These are phyloP conservation scores for Ganoderma lingzhi DNA, from an alignment of 1,284 basidiomycete species.

Conservation along the genomic window DNA sequence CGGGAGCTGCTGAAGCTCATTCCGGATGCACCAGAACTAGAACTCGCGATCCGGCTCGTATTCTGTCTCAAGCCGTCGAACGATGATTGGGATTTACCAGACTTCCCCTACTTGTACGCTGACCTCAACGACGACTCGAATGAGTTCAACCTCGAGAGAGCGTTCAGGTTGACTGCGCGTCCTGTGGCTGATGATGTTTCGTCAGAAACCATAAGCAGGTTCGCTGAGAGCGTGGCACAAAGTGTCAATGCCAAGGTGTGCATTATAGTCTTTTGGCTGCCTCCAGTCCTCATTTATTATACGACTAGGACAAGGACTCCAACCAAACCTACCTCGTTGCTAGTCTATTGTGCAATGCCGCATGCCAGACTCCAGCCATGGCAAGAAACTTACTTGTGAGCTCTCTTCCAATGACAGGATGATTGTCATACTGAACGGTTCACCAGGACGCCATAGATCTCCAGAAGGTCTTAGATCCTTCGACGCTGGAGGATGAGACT, in stretches of 20 bases:
- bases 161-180: slow-evolving; percentile 56
- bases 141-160: slow-evolving; percentile 61
- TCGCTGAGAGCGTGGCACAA: slow-evolving; percentile 61
- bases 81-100: slow-evolving; percentile 78
- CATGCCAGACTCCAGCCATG: slow-evolving; percentile 65
- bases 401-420: background rate
- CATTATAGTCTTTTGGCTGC: background rate
- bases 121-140: slow-evolving; percentile 56
- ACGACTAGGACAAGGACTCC: slow-evolving; percentile 51
- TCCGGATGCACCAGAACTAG: slow-evolving; percentile 65
- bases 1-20: slow-evolving; percentile 65
- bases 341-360: slow-evolving; percentile 64
- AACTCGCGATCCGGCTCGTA: slow-evolving; percentile 71
- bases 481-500: slow-evolving; percentile 57
- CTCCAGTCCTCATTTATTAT: background rate
- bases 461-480: slow-evolving; percentile 58
- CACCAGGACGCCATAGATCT: slow-evolving; percentile 64
- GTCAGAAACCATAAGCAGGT: slow-evolving; percentile 54
- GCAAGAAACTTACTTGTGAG: slow-evolving; percentile 54
- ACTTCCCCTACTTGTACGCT: slow-evolving; percentile 74
- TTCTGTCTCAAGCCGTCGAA: slow-evolving; percentile 78
- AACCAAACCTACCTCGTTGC: slow-evolving; percentile 64
- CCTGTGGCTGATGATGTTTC: slow-evolving; percentile 64
- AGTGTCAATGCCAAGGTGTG: slow-evolving; percentile 61
- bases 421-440: background rate